Evolutionary conservation across 441 rosid genomes (phyloP).

Genomic region (Arabidopsis hybrid): DNA sequence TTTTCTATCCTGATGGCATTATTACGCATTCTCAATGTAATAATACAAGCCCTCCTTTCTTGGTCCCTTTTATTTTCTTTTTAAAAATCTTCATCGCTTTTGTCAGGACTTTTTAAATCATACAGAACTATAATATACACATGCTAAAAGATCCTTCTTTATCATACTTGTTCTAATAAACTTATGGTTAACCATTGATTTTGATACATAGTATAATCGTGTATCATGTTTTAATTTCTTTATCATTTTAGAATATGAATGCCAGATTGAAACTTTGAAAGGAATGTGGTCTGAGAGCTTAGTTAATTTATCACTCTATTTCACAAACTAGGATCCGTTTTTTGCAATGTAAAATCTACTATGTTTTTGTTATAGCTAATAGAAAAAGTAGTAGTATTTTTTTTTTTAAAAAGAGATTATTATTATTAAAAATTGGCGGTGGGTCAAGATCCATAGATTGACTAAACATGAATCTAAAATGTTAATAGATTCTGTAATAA

Average conservation of each 20-base stretch:
- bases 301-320: background rate
- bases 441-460: conserved; percentile 33
- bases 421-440: background rate
- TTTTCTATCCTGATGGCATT: conserved; percentile 28
- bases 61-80: conserved; percentile 35
- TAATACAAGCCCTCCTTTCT: conserved; percentile 40
- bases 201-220: background rate
- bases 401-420: background rate
- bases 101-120: conserved; percentile 22
- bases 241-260: background rate
- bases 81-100: conserved; percentile 34
- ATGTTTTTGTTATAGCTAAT: background rate
- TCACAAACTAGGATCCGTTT: background rate
- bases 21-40: conserved; percentile 50
- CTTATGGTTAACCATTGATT: background rate
- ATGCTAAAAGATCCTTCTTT: conserved; percentile 7
- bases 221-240: background rate
- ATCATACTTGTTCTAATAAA: background rate
- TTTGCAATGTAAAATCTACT: background rate
- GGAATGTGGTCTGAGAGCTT: background rate
- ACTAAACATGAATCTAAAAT: conserved; percentile 37
- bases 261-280: background rate
- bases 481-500: conserved; percentile 41
- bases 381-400: background rate
- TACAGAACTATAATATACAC: background rate